Conservation (phyloP, 768 basidiomycete species). For the Agaricus sinodeliciosus region DNA sequence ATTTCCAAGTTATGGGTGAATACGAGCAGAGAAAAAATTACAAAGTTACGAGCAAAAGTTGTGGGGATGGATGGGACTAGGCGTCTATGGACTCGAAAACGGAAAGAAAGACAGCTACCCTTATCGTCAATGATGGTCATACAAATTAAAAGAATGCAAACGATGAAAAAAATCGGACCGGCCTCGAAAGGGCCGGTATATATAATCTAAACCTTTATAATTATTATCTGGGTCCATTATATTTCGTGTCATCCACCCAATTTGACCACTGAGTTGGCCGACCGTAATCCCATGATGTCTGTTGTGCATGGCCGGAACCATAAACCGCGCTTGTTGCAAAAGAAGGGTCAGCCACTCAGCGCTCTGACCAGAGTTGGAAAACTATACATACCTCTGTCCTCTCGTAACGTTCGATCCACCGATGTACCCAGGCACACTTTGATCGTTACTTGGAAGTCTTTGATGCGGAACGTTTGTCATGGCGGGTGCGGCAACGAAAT, state of each 20-base stretch:
- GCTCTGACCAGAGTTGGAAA: conserved; percentile 21
- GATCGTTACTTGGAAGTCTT: conserved; percentile 20
- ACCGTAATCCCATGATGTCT: neutral
- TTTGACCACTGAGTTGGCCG: conserved; percentile 12
- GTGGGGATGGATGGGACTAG: too few relatives aligned
- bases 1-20: too few relatives aligned
- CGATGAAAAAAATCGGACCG: too few relatives aligned
- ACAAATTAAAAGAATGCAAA: neutral
- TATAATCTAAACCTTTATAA: neutral
- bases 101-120: too few relatives aligned
- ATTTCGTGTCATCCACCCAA: conserved; percentile 42
- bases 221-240: conserved; percentile 27
- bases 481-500: conserved; percentile 14
- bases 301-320: conserved; percentile 5
- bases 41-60: too few relatives aligned
- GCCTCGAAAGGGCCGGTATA: neutral
- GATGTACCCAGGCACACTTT: conserved; percentile 9
- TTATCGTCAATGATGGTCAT: neutral
- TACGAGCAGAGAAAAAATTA: too few relatives aligned
- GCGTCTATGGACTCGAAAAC: too few relatives aligned
- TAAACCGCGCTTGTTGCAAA: neutral
- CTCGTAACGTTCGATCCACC: conserved; percentile 1
- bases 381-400: conserved; percentile 7
- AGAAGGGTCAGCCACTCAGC: conserved; percentile 4
- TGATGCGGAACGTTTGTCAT: conserved; percentile 17